phyloP scores from a whole-genome alignment of 2,329 filamentous ascomycete genomes.

The Paracamarosporium sp. region DNA sequence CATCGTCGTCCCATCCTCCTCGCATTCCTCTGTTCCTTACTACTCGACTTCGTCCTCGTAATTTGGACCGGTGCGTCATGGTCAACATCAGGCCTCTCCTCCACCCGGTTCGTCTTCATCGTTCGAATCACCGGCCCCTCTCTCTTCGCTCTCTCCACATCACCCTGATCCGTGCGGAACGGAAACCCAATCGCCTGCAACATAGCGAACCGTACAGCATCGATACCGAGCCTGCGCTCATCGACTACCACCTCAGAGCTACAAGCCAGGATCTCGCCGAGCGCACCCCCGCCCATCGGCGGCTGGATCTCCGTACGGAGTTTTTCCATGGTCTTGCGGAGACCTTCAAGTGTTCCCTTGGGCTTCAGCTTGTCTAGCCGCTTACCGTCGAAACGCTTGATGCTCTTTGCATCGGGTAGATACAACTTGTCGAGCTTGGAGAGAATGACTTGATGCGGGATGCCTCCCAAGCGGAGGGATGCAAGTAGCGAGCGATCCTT shows the following conservation, averaged over 20 bases:
- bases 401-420: constrained; percentile 27
- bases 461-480: constrained; percentile 61
- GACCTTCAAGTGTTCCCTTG: constrained; percentile 49
- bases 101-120: constrained; percentile 6
- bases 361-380: constrained; percentile 18
- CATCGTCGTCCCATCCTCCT: background rate
- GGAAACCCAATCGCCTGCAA: constrained; percentile 59
- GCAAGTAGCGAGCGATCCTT: constrained; percentile 64
- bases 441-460: constrained; percentile 71
- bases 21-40: background rate
- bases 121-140: background rate
- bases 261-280: constrained; percentile 68
- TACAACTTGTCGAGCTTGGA: constrained; percentile 65
- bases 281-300: constrained; percentile 41
- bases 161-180: constrained; percentile 1
- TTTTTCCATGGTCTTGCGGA: constrained; percentile 48
- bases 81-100: no score
- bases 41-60: background rate
- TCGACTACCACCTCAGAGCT: constrained; percentile 59
- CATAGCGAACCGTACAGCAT: constrained; percentile 69
- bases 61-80: background rate
- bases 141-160: background rate
- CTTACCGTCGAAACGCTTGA: constrained; percentile 22
- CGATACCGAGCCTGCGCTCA: constrained; percentile 63
- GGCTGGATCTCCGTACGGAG: constrained; percentile 46